Conservation (phyloP, 805 yeast species). For the Yarrowia keelungensis region DNA sequence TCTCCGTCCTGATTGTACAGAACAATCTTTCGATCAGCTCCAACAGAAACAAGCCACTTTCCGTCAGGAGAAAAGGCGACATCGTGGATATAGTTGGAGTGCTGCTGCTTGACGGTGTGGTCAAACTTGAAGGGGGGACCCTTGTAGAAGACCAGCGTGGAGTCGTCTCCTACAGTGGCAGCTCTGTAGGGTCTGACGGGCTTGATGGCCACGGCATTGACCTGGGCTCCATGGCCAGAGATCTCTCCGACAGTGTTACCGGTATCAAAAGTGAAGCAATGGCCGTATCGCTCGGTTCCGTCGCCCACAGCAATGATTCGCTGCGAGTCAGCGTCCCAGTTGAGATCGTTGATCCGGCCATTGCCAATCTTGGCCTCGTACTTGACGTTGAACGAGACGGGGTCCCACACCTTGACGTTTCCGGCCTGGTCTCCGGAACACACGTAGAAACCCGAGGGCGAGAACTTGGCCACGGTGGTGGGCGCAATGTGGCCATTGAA, state of each 20-base stretch:
- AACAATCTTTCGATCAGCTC: constrained; percentile 79
- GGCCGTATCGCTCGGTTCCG: constrained; percentile 91
- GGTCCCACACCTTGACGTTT: constrained; percentile 86
- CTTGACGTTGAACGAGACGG: constrained; percentile 64
- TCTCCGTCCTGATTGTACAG: constrained; percentile 88
- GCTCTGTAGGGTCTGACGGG: constrained; percentile 92
- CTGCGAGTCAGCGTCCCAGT: constrained; percentile 90
- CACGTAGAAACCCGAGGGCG: constrained; percentile 88
- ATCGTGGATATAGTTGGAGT: constrained; percentile 78
- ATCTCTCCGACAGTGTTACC: constrained; percentile 98
- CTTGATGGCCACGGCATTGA: constrained; percentile 84
- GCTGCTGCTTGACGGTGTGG: constrained; percentile 73
- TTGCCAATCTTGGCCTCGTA: constrained; percentile 80
- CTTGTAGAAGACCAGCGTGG: constrained; percentile 77
- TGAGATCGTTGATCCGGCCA: constrained; percentile 80
- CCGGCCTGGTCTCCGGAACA: constrained; percentile 96
- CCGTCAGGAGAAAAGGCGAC: constrained; percentile 87
- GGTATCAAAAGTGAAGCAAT: constrained; percentile 89
- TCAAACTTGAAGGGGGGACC: constrained; percentile 96
- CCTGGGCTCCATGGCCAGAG: constrained; percentile 84
- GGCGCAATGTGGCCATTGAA: constrained; percentile 72
- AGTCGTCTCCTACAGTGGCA: constrained; percentile 90
- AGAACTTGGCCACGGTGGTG: constrained; percentile 84
- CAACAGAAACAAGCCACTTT: constrained; percentile 73
- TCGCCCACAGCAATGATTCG: constrained; percentile 94